Evolutionary conservation across 2,329 filamentous ascomycete genomes (phyloP).

Genomic region (Sporothrix mexicana): DNA sequence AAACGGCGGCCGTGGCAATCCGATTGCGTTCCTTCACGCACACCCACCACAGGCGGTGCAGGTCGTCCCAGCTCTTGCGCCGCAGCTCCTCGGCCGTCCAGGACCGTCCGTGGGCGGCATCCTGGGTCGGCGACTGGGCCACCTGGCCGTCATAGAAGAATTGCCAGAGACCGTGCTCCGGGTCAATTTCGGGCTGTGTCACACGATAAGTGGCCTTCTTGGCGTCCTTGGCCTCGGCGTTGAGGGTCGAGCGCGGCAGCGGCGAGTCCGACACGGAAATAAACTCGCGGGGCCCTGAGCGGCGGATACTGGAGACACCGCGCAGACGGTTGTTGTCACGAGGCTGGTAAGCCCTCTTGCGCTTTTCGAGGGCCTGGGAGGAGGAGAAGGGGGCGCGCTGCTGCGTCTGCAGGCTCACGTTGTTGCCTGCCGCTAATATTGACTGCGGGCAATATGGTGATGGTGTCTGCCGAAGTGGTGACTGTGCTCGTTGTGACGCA

Average conservation of each 20-base stretch:
- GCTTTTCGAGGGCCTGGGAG: constrained; percentile 55
- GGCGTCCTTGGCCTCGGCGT: neutral
- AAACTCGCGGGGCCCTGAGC: constrained; percentile 75
- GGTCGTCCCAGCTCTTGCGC: constrained; percentile 89
- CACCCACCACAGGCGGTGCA: constrained; percentile 93
- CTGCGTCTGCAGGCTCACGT: neutral
- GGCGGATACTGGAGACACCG: constrained; percentile 80
- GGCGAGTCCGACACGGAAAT: constrained; percentile 74
- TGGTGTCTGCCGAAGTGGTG: constrained; percentile 2
- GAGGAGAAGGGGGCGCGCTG: constrained; percentile 57
- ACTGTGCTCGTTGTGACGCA: constrained; percentile 17
- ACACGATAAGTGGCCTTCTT: constrained; percentile 51
- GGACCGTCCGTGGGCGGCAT: constrained; percentile 73
- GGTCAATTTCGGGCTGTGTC: constrained; percentile 65
- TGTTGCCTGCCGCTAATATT: neutral
- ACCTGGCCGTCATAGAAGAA: constrained; percentile 80
- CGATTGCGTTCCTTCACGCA: constrained; percentile 91
- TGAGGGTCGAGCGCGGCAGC: constrained; percentile 72
- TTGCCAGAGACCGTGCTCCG: constrained; percentile 85
- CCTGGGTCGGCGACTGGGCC: constrained; percentile 73
- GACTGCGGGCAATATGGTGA: neutral
- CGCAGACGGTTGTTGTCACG: constrained; percentile 80
- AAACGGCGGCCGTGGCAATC: constrained; percentile 75
- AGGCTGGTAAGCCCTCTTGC: constrained; percentile 51
- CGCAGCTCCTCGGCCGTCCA: constrained; percentile 89